Evolutionary conservation across 225 moss, liverwort and hornwort species (phyloP).

Genomic region (Neckera pumila): DNA sequence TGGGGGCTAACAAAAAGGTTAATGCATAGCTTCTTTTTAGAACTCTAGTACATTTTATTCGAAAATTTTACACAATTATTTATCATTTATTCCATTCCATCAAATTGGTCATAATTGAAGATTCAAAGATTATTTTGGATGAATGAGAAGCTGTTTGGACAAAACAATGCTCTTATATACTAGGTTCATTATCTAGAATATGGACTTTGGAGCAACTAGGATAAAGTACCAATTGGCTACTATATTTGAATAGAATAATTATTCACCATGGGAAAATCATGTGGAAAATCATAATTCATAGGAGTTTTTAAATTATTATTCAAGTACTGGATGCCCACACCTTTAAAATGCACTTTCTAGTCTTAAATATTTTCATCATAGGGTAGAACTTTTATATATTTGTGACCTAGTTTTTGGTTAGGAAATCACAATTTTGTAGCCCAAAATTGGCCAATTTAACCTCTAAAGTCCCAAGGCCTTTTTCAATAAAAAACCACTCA

Average conservation of each 20-base stretch:
- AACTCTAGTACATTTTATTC: not conserved
- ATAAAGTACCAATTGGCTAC: not conserved
- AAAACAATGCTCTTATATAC: accelerated
- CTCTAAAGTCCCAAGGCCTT: too few species aligned
- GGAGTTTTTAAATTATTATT: not conserved
- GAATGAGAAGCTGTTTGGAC: not conserved
- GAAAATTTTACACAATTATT: not conserved
- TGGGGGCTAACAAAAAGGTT: accelerated
- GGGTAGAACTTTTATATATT: too few species aligned
- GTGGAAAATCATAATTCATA: accelerated
- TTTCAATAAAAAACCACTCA: accelerated
- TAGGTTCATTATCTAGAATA: not conserved
- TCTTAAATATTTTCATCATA: not conserved
- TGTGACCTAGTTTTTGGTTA: too few species aligned
- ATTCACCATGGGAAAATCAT: not conserved
- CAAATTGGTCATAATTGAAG: not conserved
- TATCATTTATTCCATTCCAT: not conserved
- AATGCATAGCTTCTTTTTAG: not conserved
- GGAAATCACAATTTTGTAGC: too few species aligned
- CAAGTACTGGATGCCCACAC: not conserved
- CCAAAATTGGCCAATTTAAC: too few species aligned
- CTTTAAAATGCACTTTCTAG: not conserved
- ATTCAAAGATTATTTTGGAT: not conserved
- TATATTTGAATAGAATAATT: not conserved
- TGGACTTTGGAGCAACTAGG: not conserved